Evolutionary conservation across 2,329 filamentous ascomycete genomes (phyloP), one percentile per base, ranked within the genome.

Genomic region (Penicillium sclerotiorum): DNA sequence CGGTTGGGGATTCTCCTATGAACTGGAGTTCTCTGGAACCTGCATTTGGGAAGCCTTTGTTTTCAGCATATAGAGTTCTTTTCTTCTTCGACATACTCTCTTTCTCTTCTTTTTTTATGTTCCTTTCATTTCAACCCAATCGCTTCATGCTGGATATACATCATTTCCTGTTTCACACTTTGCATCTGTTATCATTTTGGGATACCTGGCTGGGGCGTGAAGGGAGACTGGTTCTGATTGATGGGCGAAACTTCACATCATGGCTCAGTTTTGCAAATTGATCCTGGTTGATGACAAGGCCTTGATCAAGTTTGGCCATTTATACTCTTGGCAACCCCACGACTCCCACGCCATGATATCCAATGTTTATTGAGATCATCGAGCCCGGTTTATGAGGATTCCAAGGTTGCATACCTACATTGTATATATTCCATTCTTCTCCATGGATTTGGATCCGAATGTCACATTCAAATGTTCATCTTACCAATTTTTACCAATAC

Each of bases 1-100:
- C 27, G 23, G 13, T 33, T 21, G 23, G 12, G 27, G 9, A 22
- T 17, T 13, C n/a, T 3, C 8, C 25, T 41, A 8, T 18, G 23
- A n/a, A 50, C 33, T 37, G 30, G 39, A n/a, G n/a, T 8, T 4
- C 12, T 30, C 13, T 41, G 13, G 3, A 43, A 8, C 20, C 18
- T 27, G 40, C 38, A 23, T 39, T 25, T n/a, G n/a, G 21, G 40
- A 23, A 35, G 42, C 18, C 27, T 51, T 49, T 49, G 40, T 47
- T 49, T 52, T 23, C 21, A 45, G 45, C 51, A 50, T 49, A 55
- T 58, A 57, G 54, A 58, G 33, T 58, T 46, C 41, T 55, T 44
- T 32, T 23, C 13, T 40, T 42, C 25, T 42, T 45, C 47, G 25
- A 4, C 41, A 25, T 35, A 11, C 17, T 33, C 9, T 38, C 28